Evolutionary conservation across 2,329 filamentous ascomycete genomes (phyloP).

Genomic region (Botrytis sinoallii): DNA sequence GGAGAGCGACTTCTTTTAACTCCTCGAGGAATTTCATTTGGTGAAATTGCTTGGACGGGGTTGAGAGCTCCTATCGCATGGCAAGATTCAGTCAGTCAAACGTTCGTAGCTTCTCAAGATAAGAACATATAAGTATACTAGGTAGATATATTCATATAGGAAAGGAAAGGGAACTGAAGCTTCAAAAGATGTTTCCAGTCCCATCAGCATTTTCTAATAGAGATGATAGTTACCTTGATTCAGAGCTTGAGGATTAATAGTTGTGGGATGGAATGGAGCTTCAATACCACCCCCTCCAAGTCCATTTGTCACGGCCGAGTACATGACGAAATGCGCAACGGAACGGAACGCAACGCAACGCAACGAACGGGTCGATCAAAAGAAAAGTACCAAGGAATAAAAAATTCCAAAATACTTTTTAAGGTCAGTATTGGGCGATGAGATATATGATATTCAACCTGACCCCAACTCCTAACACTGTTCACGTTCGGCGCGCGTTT

Average conservation of each 20-base stretch:
- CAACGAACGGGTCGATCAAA: neutral
- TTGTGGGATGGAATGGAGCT: constrained; percentile 19
- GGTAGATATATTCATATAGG: neutral
- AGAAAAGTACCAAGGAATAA: neutral
- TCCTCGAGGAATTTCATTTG: constrained; percentile 60
- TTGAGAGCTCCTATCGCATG: constrained; percentile 31
- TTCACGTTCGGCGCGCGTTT: constrained; percentile 20
- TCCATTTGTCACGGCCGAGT: constrained; percentile 21
- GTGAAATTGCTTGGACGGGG: constrained; percentile 46
- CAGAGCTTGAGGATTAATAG: constrained; percentile 21
- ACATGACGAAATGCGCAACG: constrained; percentile 19
- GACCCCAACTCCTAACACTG: neutral
- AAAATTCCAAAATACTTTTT: neutral
- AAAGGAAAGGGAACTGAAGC: neutral
- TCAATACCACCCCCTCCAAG: constrained; percentile 18
- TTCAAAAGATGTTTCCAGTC: neutral
- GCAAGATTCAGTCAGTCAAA: neutral
- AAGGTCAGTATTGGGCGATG: neutral
- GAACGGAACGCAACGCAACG: neutral
- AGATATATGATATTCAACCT: neutral
- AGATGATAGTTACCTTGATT: constrained; percentile 16
- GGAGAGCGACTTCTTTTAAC: constrained; percentile 76
- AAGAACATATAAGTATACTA: neutral
- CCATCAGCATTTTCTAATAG: neutral
- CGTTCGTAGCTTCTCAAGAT: neutral